Conservation (phyloP, 2,329 filamentous ascomycete species). For the Aureobasidium sp. region DNA sequence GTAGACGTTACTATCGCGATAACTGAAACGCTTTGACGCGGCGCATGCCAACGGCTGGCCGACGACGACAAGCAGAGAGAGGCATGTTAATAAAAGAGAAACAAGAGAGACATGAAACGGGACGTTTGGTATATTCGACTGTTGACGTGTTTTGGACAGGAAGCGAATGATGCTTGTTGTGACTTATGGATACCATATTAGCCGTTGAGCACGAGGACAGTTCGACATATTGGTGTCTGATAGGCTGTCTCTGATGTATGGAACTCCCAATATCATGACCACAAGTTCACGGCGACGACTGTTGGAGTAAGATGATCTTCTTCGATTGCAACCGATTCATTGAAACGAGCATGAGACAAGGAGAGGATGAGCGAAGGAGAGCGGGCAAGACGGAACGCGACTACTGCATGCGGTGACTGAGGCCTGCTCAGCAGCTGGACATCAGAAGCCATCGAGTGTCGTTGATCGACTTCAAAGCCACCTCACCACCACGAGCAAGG, state of each 20-base stretch:
- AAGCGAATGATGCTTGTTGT: constrained; percentile 1
- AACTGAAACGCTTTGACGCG: neutral
- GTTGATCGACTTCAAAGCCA: constrained; percentile 1
- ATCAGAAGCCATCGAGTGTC: neutral
- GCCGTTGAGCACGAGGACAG: constrained; percentile 11
- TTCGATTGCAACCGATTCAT: constrained; percentile 8
- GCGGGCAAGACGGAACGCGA: neutral
- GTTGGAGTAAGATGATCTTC: constrained; percentile 10
- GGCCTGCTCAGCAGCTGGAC: neutral
- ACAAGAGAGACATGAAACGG: constrained; percentile 15
- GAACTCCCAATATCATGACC: neutral
- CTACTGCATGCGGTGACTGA: neutral
- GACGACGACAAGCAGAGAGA: neutral
- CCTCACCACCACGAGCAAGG: neutral
- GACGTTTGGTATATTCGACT: constrained; percentile 10
- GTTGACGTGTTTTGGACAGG: constrained; percentile 9
- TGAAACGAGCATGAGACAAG: constrained; percentile 12
- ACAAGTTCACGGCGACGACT: neutral
- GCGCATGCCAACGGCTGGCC: neutral
- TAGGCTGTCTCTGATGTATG: constrained; percentile 14
- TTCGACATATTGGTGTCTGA: constrained; percentile 8
- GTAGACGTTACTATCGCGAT: constrained; percentile 4
- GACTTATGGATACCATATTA: constrained; percentile 5
- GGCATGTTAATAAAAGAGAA: constrained; percentile 3
- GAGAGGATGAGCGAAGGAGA: neutral